Base-by-base conservation (phyloP, 2,329 filamentous ascomycete genomes). In the Cercospora berteroae region DNA sequence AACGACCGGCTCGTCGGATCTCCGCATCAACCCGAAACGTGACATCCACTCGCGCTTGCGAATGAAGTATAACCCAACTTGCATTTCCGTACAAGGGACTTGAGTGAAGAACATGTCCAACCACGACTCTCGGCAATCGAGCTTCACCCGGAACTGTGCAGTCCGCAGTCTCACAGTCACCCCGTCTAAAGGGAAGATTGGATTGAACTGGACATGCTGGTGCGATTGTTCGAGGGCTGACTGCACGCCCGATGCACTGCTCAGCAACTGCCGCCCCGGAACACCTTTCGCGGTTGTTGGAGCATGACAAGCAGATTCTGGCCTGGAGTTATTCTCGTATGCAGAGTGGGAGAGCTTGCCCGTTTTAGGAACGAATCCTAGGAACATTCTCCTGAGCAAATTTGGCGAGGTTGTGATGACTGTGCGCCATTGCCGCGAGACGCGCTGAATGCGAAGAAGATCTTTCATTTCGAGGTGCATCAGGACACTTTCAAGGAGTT, bases 81-180 rank as follows among this genome's bases (percentile, higher is more conserved):
- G 55, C 5, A 60, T 66, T 23, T 63, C 50, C n/a, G 48, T 70
- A 50, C 60, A 65, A 3, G 70, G 68, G 10, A 63, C 60, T 33
- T 69, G 70, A 2, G 68, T 69, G 3, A 71, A 63, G 44, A 52
- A 70, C 68, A 71, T 70, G 31, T 70, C 56, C 8, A 67, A 25
- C 68, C 70, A 71, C 16, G 70, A 70, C 9, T 63, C 56, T n/a
- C 2, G 1, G 12, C 60, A 65, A 9, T 59, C 39, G 9, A 59
- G 42, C 13, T 63, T 55, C 23, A 23, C 62, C 5, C 66, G 61
- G 29, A 70, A 69, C 27, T 69, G 68, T 25, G 25, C 44, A 13
- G 66, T 67, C 6, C 58, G 61, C 29, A 63, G 64, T 3, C 70
- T 64, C n/a, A 71, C 62, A 12, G 59, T 60, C 29, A 64, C 31